A percentile compares a stretch with the other conserved stretches of the same genome.
Evolutionary conservation across 352 stramenopile species (phyloP).

Genomic region (Globisporangium carolinianum): DNA sequence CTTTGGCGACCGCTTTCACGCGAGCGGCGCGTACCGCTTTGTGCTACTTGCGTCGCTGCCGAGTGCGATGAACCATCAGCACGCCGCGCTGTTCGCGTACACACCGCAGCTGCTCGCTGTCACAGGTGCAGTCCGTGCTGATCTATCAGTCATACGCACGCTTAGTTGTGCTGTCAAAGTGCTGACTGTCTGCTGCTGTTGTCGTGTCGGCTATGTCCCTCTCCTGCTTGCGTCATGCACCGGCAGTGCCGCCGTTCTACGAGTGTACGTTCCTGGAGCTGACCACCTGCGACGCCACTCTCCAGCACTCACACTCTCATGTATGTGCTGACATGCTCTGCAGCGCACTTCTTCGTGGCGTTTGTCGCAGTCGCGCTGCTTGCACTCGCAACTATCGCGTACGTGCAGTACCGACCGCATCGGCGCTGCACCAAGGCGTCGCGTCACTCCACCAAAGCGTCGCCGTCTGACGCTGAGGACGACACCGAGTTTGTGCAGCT

Average conservation of each 20-base stretch:
- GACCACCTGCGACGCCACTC: too few species aligned
- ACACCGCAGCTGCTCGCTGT: slow-evolving; percentile 17
- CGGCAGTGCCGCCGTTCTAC: slow-evolving; percentile 13
- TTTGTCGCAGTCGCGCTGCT: slow-evolving; percentile 13
- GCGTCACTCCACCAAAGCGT: neutral
- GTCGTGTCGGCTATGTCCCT: neutral
- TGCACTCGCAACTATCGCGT: slow-evolving; percentile 12
- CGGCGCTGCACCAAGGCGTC: neutral
- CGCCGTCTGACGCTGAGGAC: slow-evolving; percentile 6
- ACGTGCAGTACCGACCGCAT: slow-evolving; percentile 16
- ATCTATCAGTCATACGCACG: too few species aligned
- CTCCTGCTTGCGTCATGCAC: neutral
- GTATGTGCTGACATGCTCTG: neutral
- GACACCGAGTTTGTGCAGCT: slow-evolving; percentile 11
- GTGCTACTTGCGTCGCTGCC: slow-evolving; percentile 24
- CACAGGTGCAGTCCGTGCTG: slow-evolving; percentile 7
- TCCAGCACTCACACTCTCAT: neutral
- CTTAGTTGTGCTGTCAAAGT: neutral
- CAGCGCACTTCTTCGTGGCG: slow-evolving; percentile 20
- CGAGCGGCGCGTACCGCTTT: slow-evolving; percentile 24
- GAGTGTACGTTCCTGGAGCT: slow-evolving; percentile 3
- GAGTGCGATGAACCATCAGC: slow-evolving; percentile 17
- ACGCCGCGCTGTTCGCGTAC: slow-evolving; percentile 21
- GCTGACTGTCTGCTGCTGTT: neutral
- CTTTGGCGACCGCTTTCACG: slow-evolving; percentile 24